phyloP scores from a whole-genome alignment of 768 basidiomycete species.

The Leccinum fibrillosum region DNA sequence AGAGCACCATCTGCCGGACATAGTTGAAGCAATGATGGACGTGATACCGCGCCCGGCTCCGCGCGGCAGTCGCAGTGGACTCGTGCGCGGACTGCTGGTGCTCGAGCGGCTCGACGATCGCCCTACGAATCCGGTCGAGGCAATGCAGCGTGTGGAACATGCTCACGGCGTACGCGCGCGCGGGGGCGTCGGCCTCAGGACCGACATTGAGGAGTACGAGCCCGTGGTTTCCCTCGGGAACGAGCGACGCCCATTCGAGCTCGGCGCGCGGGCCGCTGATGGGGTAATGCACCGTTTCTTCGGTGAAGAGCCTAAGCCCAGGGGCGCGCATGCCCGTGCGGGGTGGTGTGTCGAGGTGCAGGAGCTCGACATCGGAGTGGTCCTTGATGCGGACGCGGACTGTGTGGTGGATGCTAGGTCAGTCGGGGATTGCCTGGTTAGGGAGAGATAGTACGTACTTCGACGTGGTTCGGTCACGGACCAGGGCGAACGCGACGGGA shows the following conservation, averaged over 20 bases:
- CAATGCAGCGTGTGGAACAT: slow-evolving; percentile 43
- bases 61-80: not conserved
- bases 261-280: slow-evolving; percentile 22
- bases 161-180: slow-evolving; percentile 32
- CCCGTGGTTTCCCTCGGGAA: slow-evolving; percentile 18
- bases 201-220: slow-evolving; percentile 13
- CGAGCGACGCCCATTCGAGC: slow-evolving; percentile 24
- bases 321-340: not conserved
- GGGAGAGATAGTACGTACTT: slow-evolving; percentile 9
- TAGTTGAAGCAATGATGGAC: slow-evolving; percentile 40
- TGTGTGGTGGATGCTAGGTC: not conserved
- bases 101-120: slow-evolving; percentile 10
- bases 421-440: not conserved
- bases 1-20: slow-evolving; percentile 36
- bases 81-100: not conserved
- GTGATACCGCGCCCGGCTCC: slow-evolving; percentile 6
- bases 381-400: slow-evolving; percentile 15
- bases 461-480: slow-evolving; percentile 7
- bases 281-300: slow-evolving; percentile 25
- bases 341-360: slow-evolving; percentile 14
- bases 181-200: slow-evolving; percentile 16
- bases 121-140: slow-evolving; percentile 34
- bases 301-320: slow-evolving; percentile 15
- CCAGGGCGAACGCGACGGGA: not conserved
- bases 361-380: slow-evolving; percentile 7